phyloP scores from a whole-genome alignment of 1,284 basidiomycete species.

The Volvariella surrecta region DNA sequence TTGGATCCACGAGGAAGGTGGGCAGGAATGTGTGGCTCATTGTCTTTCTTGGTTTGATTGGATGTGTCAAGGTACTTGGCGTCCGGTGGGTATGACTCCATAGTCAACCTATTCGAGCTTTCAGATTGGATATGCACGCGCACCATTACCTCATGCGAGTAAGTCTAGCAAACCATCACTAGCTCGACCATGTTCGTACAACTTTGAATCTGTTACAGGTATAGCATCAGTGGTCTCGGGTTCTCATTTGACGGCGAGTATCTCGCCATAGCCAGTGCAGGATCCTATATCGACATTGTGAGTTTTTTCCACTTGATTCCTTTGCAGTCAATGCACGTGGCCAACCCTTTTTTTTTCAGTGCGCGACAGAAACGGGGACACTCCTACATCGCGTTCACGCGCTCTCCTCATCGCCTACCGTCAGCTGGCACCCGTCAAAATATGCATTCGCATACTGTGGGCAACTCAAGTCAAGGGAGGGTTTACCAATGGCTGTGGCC shows the following conservation, averaged over 20 bases:
- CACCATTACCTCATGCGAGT: constrained; percentile 75
- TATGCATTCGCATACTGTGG: constrained; percentile 73
- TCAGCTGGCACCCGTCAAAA: constrained; percentile 73
- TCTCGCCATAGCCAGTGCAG: constrained; percentile 62
- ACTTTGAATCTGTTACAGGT: constrained; percentile 28
- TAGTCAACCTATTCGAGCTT: constrained; percentile 70
- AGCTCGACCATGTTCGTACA: not conserved
- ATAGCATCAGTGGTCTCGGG: constrained; percentile 65
- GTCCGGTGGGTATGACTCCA: constrained; percentile 71
- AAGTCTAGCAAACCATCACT: constrained; percentile 1
- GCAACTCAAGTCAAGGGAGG: constrained; percentile 14
- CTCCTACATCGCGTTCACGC: constrained; percentile 64
- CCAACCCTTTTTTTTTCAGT: constrained; percentile 29
- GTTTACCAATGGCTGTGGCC: not conserved
- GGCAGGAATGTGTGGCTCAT: constrained; percentile 8
- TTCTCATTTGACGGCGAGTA: constrained; percentile 79
- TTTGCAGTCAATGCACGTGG: not conserved
- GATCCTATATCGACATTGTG: constrained; percentile 72
- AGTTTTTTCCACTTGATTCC: constrained; percentile 10
- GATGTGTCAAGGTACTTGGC: constrained; percentile 49
- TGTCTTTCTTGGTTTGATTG: constrained; percentile 2
- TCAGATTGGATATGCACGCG: constrained; percentile 70
- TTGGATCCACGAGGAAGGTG: constrained; percentile 68
- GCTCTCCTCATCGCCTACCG: constrained; percentile 55
- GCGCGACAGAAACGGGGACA: constrained; percentile 63